These are phyloP conservation scores for Eutrema yunnanense DNA, from an alignment of 345 rosid species.

Conservation along the genomic window DNA sequence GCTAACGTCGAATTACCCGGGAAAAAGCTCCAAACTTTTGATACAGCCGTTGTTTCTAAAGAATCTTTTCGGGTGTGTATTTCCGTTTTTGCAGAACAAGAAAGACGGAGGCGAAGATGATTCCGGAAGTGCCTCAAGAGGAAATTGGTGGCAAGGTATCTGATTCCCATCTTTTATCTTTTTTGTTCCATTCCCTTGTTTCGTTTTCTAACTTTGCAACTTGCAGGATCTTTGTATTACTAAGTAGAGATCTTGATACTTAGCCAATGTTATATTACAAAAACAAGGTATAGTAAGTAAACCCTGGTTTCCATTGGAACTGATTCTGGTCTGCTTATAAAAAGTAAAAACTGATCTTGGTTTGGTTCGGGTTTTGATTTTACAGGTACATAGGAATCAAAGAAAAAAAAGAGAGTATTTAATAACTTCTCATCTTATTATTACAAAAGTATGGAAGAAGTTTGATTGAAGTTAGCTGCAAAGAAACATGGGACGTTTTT, in stretches of 20 bases:
- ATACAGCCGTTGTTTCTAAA: background rate
- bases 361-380: background rate
- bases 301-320: background rate
- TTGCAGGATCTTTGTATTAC: conserved; percentile 30
- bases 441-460: conserved; percentile 30
- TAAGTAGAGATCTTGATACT: conserved; percentile 17
- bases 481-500: conserved; percentile 10
- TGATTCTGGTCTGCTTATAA: background rate
- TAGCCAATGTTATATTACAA: conserved; percentile 1
- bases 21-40: background rate
- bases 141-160: conserved; percentile 98
- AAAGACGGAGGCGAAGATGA: conserved; percentile 75
- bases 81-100: conserved; percentile 36
- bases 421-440: conserved; percentile 29
- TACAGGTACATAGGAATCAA: conserved; percentile 19
- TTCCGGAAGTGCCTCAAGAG: conserved; percentile 71
- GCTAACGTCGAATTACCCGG: background rate
- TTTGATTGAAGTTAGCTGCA: conserved; percentile 17
- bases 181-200: background rate
- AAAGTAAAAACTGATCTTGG: background rate
- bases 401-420: background rate
- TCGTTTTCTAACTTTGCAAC: conserved; percentile 8
- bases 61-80: background rate
- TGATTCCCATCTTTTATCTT: background rate
- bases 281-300: background rate